Evolutionary conservation across 139 green algal species (phyloP).

Genomic region (Chlorella sp.): DNA sequence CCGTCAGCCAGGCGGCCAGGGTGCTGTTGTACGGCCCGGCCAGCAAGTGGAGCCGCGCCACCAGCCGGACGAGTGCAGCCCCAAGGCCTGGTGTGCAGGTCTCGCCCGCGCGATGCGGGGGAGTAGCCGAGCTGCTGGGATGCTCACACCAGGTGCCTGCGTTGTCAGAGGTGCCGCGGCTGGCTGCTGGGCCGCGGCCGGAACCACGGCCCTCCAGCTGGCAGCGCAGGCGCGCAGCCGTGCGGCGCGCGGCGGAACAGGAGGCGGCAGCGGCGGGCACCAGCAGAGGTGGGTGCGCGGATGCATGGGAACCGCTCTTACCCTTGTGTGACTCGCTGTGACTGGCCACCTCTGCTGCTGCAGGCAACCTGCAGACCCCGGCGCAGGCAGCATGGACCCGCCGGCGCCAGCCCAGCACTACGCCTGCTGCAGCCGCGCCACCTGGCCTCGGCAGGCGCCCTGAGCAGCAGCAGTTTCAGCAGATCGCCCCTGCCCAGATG

Average conservation of each 20-base stretch:
- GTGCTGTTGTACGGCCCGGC: not conserved
- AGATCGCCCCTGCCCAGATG: constrained; percentile 33
- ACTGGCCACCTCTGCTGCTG: too few species aligned
- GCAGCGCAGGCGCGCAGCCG: constrained; percentile 40
- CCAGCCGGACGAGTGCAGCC: not conserved
- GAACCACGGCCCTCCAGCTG: constrained; percentile 47
- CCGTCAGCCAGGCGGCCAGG: constrained; percentile 37
- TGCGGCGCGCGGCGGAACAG: not conserved
- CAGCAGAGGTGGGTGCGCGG: too few species aligned
- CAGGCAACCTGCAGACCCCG: not conserved
- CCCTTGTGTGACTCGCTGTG: too few species aligned
- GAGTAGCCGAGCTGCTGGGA: too few species aligned
- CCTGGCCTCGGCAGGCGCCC: not conserved
- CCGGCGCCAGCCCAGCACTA: not conserved
- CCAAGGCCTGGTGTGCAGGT: too few species aligned
- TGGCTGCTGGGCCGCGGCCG: too few species aligned
- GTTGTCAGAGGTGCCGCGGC: too few species aligned
- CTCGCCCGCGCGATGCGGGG: too few species aligned
- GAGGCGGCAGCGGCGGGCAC: too few species aligned
- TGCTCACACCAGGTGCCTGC: too few species aligned
- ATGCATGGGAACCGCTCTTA: too few species aligned
- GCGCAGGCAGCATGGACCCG: not conserved
- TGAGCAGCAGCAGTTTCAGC: not conserved
- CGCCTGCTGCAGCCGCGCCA: not conserved
- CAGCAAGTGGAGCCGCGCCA: not conserved